These are phyloP conservation scores for Xylariaceae sp. DNA, from an alignment of 2,329 filamentous ascomycete genomes.

Conservation along the genomic window DNA sequence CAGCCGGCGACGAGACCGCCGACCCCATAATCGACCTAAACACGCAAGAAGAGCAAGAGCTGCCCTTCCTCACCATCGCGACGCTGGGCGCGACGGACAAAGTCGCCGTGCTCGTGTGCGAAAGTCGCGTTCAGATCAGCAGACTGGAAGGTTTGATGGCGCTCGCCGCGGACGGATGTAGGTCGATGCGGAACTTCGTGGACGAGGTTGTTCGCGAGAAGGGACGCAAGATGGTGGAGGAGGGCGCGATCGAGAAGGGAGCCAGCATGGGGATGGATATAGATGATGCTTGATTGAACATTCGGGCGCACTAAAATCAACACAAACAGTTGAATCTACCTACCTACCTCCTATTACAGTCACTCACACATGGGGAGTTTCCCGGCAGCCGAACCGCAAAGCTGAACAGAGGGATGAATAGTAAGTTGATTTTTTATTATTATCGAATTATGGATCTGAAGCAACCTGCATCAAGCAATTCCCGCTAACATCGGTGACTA, in stretches of 20 bases:
- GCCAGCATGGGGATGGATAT: slow-evolving; percentile 48
- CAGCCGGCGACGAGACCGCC: slow-evolving; percentile 59
- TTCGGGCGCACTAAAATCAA: not conserved
- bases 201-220: slow-evolving; percentile 73
- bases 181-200: slow-evolving; percentile 73
- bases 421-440: slow-evolving; percentile 8
- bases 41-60: slow-evolving; percentile 73
- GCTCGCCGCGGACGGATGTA: slow-evolving; percentile 87
- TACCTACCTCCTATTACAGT: not conserved
- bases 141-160: slow-evolving; percentile 89
- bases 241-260: slow-evolving; percentile 47
- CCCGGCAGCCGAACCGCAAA: too few relatives aligned
- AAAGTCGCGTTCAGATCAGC: slow-evolving; percentile 77
- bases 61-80: slow-evolving; percentile 82
- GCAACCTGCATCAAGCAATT: slow-evolving; percentile 11
- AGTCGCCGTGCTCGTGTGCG: slow-evolving; percentile 75
- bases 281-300: slow-evolving; percentile 30
- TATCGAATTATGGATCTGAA: slow-evolving; percentile 6
- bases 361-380: too few relatives aligned
- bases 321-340: not conserved
- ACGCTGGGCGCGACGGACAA: slow-evolving; percentile 70
- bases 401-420: not conserved
- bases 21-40: slow-evolving; percentile 80
- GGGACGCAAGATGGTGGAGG: slow-evolving; percentile 58
- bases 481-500: slow-evolving; percentile 9